Base-by-base conservation (phyloP, 257 asterid genomes). In the Jaltomata sinuosa region DNA sequence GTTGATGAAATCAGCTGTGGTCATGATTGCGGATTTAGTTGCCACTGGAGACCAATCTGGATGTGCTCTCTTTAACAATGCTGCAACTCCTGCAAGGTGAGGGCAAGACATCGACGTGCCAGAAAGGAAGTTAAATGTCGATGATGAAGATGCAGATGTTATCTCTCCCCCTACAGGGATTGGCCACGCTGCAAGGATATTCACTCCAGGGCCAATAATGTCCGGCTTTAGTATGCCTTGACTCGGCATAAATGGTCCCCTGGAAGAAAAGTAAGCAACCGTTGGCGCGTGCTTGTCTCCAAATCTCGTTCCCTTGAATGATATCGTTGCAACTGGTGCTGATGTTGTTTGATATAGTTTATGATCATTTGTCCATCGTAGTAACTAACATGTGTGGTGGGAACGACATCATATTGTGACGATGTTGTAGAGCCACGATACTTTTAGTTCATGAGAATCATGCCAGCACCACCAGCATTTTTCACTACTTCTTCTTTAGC, bases 21-120 rank as follows among this genome's bases (percentile, higher is more conserved):
- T 64, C 72, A 64, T 31, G 34, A 64, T 64, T 31, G 72, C 22
- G 1, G 72, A 64, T 64, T 64, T 64, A 64, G 31, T 64, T 64
- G 72, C 72, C 29, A 42, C 72, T 64, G 42, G 42, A 64, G 72
- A 81, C 84, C 84, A 81, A 54, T 81, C 38, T 19, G 76, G 84
- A 57, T 81, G 84, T 38, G 84, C 69, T 3, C 54, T 57, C 62
- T 59, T 81, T 16, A 81, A 5, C 53, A 81, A n/a, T 34, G 84
- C 84, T 57, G 77, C 84, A 52, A 81, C 42, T 25, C 84, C 84
- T n/a, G 55, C 68, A 11, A 81, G 32, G 40, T 81, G 84, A 9
- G 84, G 84, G 50, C 76, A 81, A 18, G 84, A 38, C 77, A 81
- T 57, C 1, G 82, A 78, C 7, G 42, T 64, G 8, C 42, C 72